These are phyloP conservation scores for Sugiyamaella sp. DNA, from an alignment of 1,139 yeast genomes.

Conservation along the genomic window DNA sequence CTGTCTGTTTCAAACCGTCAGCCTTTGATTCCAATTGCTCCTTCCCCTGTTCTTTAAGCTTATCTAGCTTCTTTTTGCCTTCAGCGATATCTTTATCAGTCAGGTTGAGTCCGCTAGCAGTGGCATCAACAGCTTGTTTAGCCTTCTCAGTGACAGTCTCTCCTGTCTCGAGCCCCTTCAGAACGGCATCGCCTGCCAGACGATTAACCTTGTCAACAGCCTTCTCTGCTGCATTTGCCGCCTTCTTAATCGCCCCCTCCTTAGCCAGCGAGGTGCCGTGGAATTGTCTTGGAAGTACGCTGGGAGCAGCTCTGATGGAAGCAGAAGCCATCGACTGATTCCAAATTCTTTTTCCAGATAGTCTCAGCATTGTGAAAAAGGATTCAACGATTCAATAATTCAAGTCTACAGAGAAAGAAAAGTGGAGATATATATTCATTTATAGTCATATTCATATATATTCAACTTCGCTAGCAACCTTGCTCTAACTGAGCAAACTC, in stretches of 20 bases:
- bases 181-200: slow-evolving; percentile 28
- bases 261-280: background rate
- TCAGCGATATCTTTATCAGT: background rate
- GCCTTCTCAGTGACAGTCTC: slow-evolving; percentile 26
- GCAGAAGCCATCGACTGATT: background rate
- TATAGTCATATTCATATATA: no score
- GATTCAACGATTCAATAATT: no score
- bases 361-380: slow-evolving; percentile 6
- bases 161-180: slow-evolving; percentile 28
- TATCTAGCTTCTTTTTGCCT: slow-evolving; percentile 2
- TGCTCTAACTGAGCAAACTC: slow-evolving; percentile 10
- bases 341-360: slow-evolving; percentile 12
- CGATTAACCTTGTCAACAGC: slow-evolving; percentile 27
- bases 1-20: background rate
- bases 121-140: slow-evolving; percentile 15
- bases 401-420: no score
- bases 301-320: background rate
- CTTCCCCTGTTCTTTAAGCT: background rate
- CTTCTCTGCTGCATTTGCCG: slow-evolving; percentile 18
- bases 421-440: no score
- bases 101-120: slow-evolving; percentile 10
- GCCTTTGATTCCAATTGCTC: slow-evolving; percentile 1
- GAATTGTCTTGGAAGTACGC: background rate
- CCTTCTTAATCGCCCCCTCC: slow-evolving; percentile 13
- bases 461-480: slow-evolving; percentile 3